Base-by-base conservation (phyloP, 2,329 filamentous ascomycete species). In the Colletotrichum plurivorum region DNA sequence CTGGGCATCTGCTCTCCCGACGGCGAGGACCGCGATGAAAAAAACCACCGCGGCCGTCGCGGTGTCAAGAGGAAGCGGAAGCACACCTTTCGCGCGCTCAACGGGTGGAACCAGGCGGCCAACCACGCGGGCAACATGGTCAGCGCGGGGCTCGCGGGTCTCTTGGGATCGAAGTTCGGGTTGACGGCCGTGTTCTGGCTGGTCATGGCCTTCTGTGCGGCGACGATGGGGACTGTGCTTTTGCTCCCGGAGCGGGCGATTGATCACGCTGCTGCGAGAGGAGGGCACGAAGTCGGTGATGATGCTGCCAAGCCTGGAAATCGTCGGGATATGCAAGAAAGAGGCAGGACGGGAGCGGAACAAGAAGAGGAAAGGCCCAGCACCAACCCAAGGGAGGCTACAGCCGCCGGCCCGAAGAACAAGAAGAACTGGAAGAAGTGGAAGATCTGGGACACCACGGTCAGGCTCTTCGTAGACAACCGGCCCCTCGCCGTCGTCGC, bases 81-180 rank as follows among this genome's bases (percentile, higher is more conserved):
- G 6, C 54, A 68, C 2, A 65, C 39, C 49, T 68, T 68, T 15
- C 65, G 65, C 48, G 15, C 41, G 4, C 61, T 68, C 3, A 68
- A 68, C 1, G 60, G 65, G 0, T 54, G 54, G 20, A 68, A 65
- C 8, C 65, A 68, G 20, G 65, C 65, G 6, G 52, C 60, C 5
- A 68, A 68, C 0, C 65, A 68, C 10, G 65, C 65, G 4, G 65
- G 65, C 0, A 68, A 68, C 9, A 68, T 68, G 65, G 65, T 65
- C 27, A 68, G 65, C 54, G 61, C 65, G 3, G 65, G 65, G 10
- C 48, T 68, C 6, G 65, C 65, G 0, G 65, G 54, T 15, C n/a
- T 49, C 2, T 27, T 68, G 22, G 65, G 65, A 0, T 54, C 61
- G 0, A 48, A 15, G 7, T 68, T 68, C 41, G 65, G 65, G 0